Conservation (phyloP, 2,329 filamentous ascomycete species). For the Cladophialophora immunda region DNA sequence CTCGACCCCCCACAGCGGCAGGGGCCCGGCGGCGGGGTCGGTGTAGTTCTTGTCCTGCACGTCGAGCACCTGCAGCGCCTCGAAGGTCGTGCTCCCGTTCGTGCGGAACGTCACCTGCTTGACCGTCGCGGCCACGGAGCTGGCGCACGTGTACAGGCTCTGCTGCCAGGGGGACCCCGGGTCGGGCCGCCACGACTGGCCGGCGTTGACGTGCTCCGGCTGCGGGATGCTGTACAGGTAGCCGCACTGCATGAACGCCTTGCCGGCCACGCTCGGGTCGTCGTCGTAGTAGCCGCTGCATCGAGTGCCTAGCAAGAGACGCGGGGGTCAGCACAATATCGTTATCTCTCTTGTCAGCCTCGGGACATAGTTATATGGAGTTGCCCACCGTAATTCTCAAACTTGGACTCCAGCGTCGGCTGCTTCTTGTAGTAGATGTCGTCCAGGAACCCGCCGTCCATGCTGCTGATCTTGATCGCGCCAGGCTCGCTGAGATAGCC, state of each 20-base stretch:
- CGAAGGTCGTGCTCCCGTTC: constrained; percentile 44
- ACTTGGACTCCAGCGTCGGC: neutral
- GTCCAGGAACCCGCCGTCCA: constrained; percentile 10
- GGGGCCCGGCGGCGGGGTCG: constrained; percentile 43
- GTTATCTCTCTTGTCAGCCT: too few relatives aligned
- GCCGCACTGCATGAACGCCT: constrained; percentile 11
- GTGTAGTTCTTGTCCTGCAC: constrained; percentile 52
- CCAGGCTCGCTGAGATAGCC: constrained; percentile 6
- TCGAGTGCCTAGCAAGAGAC: neutral
- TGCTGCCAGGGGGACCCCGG: constrained; percentile 52
- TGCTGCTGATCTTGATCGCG: constrained; percentile 8
- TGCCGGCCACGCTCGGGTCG: neutral
- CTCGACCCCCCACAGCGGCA: constrained; percentile 51
- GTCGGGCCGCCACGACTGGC: constrained; percentile 48
- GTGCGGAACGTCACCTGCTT: constrained; percentile 55
- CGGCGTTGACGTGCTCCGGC: neutral
- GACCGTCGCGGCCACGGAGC: constrained; percentile 52
- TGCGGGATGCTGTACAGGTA: constrained; percentile 12
- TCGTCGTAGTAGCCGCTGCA: constrained; percentile 16
- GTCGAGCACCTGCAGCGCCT: constrained; percentile 45
- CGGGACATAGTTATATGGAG: too few relatives aligned
- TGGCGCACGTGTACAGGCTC: constrained; percentile 56
- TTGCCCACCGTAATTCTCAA: constrained; percentile 8
- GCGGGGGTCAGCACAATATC: neutral
- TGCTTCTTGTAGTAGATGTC: constrained; percentile 6